Conservation (phyloP, 163 green algal genomes). For the Volvox carteri region DNA sequence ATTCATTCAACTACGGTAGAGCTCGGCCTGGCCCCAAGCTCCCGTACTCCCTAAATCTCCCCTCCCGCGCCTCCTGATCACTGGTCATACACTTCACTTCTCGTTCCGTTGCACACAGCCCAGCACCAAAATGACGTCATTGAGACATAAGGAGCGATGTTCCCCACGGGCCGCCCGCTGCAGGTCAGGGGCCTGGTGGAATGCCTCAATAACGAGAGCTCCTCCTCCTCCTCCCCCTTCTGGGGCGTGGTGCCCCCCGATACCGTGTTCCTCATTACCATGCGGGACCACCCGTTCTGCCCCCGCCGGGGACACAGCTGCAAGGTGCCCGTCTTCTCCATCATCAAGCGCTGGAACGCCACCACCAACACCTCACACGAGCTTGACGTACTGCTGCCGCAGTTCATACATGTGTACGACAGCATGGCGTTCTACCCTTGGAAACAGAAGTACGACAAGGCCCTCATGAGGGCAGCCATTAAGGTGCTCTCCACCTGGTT, state of each 20-base stretch:
- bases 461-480: slow-evolving; percentile 18
- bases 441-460: slow-evolving; percentile 35
- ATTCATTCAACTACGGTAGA: no score
- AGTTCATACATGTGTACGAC: slow-evolving; percentile 18
- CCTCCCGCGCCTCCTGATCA: not conserved
- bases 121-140: no score
- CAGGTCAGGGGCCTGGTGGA: not conserved
- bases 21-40: no score
- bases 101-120: not conserved
- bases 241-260: not conserved
- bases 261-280: slow-evolving; percentile 5
- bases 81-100: not conserved
- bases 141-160: not conserved
- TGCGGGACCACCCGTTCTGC: not conserved
- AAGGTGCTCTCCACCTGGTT: slow-evolving; percentile 32
- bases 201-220: not conserved
- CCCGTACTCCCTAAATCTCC: not conserved
- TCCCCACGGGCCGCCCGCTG: not conserved
- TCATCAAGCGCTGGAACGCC: slow-evolving; percentile 37
- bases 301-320: not conserved
- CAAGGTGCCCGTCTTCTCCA: slow-evolving; percentile 22
- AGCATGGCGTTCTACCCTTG: slow-evolving; percentile 36
- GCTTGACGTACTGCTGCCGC: slow-evolving; percentile 41
- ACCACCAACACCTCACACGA: slow-evolving; percentile 4
- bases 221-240: no score